phyloP scores from a whole-genome alignment of 1,284 basidiomycete species.

The Boletellus deceptivus region DNA sequence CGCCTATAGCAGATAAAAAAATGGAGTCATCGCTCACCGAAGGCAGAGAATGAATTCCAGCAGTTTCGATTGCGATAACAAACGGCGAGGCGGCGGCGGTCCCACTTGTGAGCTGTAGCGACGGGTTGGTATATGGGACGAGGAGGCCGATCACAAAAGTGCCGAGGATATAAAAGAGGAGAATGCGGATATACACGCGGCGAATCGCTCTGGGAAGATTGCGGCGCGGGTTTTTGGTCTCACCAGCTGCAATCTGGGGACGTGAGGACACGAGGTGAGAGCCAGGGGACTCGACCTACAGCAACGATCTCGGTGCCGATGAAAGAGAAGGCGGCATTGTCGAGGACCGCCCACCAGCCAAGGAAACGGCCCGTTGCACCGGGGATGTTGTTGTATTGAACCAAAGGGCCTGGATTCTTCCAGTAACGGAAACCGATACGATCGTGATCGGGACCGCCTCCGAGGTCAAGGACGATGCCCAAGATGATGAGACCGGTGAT shows the following conservation, averaged over 20 bases:
- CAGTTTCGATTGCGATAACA: conserved; percentile 62
- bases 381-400: conserved; percentile 39
- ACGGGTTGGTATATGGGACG: conserved; percentile 53
- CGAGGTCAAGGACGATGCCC: conserved; percentile 51
- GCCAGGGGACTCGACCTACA: conserved; percentile 41
- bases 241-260: conserved; percentile 61
- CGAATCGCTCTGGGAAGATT: conserved; percentile 61
- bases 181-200: conserved; percentile 68
- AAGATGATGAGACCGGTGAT: conserved; percentile 48
- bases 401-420: conserved; percentile 58
- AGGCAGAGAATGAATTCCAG: conserved; percentile 64
- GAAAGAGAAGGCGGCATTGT: conserved; percentile 71
- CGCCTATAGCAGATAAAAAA: conserved; percentile 8
- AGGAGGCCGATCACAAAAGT: conserved; percentile 60
- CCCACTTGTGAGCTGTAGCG: conserved; percentile 42
- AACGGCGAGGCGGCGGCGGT: conserved; percentile 68
- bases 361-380: conserved; percentile 55
- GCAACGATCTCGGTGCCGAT: conserved; percentile 78
- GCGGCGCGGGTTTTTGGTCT: conserved; percentile 52
- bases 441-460: conserved; percentile 56
- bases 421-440: conserved; percentile 51
- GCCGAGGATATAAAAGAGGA: conserved; percentile 58
- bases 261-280: conserved; percentile 5
- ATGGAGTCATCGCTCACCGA: conserved; percentile 30
- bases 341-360: conserved; percentile 51